Conservation (phyloP, 345 rosid species). For the Lepidium sativum region DNA sequence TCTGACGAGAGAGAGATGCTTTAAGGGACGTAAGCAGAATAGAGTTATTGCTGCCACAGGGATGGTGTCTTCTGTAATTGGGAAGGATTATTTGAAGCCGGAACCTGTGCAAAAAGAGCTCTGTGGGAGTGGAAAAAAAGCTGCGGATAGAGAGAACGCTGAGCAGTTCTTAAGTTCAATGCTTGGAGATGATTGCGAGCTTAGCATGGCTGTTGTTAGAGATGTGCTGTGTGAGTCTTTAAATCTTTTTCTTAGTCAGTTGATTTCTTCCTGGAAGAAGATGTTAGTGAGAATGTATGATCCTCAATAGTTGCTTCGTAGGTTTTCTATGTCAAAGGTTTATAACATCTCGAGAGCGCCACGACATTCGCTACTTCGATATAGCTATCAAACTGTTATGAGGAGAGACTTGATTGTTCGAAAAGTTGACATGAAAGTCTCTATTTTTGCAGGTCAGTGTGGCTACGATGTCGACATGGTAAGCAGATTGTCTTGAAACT, state of each 20-base stretch:
- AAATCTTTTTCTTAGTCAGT: not conserved
- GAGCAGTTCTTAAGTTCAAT: conserved; percentile 67
- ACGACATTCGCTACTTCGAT: not conserved
- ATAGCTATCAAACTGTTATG: not conserved
- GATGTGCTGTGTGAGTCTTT: conserved; percentile 68
- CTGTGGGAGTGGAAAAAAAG: conserved; percentile 11
- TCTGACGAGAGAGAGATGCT: conserved; percentile 17
- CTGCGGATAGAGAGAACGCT: conserved; percentile 38
- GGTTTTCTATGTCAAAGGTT: not conserved
- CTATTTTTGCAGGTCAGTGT: conserved; percentile 63
- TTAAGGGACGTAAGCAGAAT: conserved; percentile 43
- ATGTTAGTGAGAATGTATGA: not conserved
- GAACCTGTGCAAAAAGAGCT: conserved; percentile 27
- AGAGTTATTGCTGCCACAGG: conserved; percentile 65
- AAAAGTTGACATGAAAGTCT: not conserved
- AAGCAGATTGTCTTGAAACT: conserved; percentile 18
- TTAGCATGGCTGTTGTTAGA: conserved; percentile 66
- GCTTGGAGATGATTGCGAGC: conserved; percentile 70
- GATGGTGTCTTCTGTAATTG: conserved; percentile 71
- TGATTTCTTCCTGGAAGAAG: not conserved
- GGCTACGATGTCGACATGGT: conserved; percentile 75
- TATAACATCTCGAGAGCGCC: not conserved
- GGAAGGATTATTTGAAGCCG: conserved; percentile 62
- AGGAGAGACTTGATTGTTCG: not conserved
- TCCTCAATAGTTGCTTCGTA: not conserved